phyloP scores from a whole-genome alignment of 2,329 filamentous ascomycete genomes.

The Sclerotinia spermophila region DNA sequence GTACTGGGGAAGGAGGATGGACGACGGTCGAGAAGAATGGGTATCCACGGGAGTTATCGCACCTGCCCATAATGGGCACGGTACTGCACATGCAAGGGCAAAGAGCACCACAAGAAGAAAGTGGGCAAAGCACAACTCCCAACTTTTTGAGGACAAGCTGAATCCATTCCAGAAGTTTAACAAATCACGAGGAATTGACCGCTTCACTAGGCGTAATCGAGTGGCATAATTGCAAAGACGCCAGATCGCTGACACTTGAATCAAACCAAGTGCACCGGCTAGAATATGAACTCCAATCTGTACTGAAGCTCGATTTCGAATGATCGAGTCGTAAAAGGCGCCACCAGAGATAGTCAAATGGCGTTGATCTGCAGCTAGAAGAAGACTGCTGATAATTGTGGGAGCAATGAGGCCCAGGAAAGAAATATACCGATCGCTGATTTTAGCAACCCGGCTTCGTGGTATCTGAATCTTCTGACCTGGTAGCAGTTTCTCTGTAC shows the following conservation, averaged over 20 bases:
- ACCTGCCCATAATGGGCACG: conserved; percentile 18
- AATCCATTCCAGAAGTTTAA: conserved; percentile 18
- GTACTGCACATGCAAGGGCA: neutral
- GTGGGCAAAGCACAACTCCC: conserved; percentile 7
- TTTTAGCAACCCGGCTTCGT: neutral
- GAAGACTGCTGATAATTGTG: conserved; percentile 13
- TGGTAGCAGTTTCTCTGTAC: neutral
- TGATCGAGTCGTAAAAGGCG: conserved; percentile 4
- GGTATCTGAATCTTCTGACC: neutral
- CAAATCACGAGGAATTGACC: neutral
- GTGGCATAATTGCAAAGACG: conserved; percentile 17
- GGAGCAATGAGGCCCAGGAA: conserved; percentile 13
- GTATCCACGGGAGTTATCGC: conserved; percentile 12
- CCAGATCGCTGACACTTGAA: conserved; percentile 14
- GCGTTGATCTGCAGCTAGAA: conserved; percentile 1
- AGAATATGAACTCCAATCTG: conserved; percentile 20
- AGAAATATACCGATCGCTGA: neutral
- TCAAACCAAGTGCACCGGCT: conserved; percentile 10
- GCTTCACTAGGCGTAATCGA: conserved; percentile 3
- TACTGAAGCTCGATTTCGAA: conserved; percentile 14
- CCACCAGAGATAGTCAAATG: neutral
- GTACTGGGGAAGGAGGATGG: conserved; percentile 2
- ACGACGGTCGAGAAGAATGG: neutral
- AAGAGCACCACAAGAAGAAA: conserved; percentile 6
- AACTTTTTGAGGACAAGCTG: conserved; percentile 1